Evolutionary conservation across 495 filamentous ascomycete species (phyloP).

Genomic region (Trichoderma orchidacearum): DNA sequence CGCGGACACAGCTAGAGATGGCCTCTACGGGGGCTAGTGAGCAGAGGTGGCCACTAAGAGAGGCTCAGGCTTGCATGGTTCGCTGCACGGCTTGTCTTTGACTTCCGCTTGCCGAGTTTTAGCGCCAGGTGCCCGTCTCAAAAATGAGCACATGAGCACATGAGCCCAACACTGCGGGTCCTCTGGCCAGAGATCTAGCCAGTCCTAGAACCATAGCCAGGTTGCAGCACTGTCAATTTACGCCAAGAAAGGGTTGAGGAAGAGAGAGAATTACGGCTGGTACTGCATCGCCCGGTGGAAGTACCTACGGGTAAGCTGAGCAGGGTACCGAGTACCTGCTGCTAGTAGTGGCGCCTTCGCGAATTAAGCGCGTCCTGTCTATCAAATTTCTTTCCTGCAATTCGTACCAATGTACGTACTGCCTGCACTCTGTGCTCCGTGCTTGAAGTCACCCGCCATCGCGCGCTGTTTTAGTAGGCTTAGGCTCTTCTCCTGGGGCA

Average conservation of each 20-base stretch:
- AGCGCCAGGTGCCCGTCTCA: constrained; percentile 2
- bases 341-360: not conserved
- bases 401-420: no score
- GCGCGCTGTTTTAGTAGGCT: not conserved
- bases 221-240: no score
- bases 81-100: constrained; percentile 1
- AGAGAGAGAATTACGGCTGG: no score
- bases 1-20: not conserved
- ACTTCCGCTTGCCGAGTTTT: constrained; percentile 4
- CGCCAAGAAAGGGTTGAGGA: no score
- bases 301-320: not conserved
- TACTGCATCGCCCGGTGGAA: no score
- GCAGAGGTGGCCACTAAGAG: not conserved
- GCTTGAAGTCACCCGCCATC: not conserved
- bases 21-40: not conserved
- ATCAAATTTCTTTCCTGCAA: not conserved
- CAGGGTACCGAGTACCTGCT: not conserved
- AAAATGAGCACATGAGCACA: constrained; percentile 4
- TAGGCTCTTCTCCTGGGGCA: not conserved
- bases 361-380: not conserved
- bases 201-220: not conserved
- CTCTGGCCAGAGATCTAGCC: not conserved
- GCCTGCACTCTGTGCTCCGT: not conserved
- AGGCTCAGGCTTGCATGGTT: not conserved
- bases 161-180: constrained; percentile 1